phyloP scores from a whole-genome alignment of 306 rosid species.

The Hippophae tibetana region DNA sequence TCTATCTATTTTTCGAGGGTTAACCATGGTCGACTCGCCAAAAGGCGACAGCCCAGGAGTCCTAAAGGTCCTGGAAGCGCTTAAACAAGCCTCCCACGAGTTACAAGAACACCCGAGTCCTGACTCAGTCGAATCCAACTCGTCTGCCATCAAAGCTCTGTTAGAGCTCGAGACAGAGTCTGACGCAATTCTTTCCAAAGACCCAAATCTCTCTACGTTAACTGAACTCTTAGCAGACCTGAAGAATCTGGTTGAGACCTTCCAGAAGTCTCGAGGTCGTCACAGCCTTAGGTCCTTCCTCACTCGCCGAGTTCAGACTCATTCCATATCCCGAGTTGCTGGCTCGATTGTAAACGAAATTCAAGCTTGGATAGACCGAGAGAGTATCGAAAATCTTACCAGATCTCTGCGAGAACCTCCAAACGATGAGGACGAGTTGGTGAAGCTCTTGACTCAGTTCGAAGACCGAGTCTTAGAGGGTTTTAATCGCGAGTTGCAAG shows the following conservation, averaged over 20 bases:
- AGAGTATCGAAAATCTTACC: constrained; percentile 36
- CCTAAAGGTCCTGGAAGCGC: constrained; percentile 63
- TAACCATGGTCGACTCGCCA: constrained; percentile 37
- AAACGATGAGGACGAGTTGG: constrained; percentile 23
- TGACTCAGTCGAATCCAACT: constrained; percentile 33
- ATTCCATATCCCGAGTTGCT: constrained; percentile 62
- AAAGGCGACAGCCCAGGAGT: constrained; percentile 34
- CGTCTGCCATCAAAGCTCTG: constrained; percentile 68
- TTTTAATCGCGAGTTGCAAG: constrained; percentile 62
- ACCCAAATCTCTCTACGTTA: constrained; percentile 43
- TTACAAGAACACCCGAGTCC: constrained; percentile 38
- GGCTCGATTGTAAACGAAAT: constrained; percentile 56
- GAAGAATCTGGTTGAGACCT: constrained; percentile 40
- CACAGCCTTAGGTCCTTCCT: constrained; percentile 43
- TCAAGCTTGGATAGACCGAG: constrained; percentile 86
- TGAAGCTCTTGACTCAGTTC: constrained; percentile 38
- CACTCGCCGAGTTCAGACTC: constrained; percentile 47
- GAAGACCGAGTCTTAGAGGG: constrained; percentile 48
- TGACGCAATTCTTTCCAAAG: constrained; percentile 47
- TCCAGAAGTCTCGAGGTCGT: constrained; percentile 16
- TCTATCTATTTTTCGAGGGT: neutral
- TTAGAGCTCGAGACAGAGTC: constrained; percentile 63
- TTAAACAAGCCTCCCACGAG: constrained; percentile 71
- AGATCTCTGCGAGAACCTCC: constrained; percentile 17
- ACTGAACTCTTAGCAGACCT: constrained; percentile 52